These are phyloP conservation scores for Lodderomyces beijingensis DNA, from an alignment of 1,139 yeast genomes.

Conservation along the genomic window DNA sequence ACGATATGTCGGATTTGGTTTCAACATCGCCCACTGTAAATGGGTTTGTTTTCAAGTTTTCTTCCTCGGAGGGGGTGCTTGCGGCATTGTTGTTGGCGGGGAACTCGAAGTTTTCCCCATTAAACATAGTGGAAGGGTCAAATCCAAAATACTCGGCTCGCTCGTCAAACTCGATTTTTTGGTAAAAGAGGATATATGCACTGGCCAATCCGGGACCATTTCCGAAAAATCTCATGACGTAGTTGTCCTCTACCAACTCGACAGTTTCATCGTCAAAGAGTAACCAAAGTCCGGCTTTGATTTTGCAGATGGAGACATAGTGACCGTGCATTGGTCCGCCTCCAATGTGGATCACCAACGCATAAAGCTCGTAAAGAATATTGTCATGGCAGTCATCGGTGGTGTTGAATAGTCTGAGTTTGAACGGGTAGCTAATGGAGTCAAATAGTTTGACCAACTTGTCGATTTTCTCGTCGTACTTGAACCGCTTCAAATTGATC, in stretches of 20 bases:
- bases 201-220: constrained; percentile 86
- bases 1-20: constrained; percentile 13
- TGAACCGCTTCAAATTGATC: constrained; percentile 84
- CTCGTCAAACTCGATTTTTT: constrained; percentile 21
- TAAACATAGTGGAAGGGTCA: constrained; percentile 27
- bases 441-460: constrained; percentile 84
- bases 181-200: constrained; percentile 83
- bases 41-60: constrained; percentile 2
- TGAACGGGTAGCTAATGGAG: constrained; percentile 75
- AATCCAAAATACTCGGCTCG: constrained; percentile 33
- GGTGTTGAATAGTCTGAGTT: constrained; percentile 70
- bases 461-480: constrained; percentile 80
- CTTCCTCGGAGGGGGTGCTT: constrained; percentile 9
- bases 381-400: constrained; percentile 45
- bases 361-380: constrained; percentile 70
- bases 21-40: constrained; percentile 3
- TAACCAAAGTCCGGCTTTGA: constrained; percentile 79
- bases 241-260: constrained; percentile 78
- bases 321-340: constrained; percentile 99
- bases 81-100: background rate
- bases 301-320: constrained; percentile 82
- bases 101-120: constrained; percentile 27
- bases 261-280: constrained; percentile 94
- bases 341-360: constrained; percentile 90
- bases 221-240: constrained; percentile 84